Base-by-base conservation (phyloP, 805 yeast species). In the Middelhovenomyces tepae region DNA sequence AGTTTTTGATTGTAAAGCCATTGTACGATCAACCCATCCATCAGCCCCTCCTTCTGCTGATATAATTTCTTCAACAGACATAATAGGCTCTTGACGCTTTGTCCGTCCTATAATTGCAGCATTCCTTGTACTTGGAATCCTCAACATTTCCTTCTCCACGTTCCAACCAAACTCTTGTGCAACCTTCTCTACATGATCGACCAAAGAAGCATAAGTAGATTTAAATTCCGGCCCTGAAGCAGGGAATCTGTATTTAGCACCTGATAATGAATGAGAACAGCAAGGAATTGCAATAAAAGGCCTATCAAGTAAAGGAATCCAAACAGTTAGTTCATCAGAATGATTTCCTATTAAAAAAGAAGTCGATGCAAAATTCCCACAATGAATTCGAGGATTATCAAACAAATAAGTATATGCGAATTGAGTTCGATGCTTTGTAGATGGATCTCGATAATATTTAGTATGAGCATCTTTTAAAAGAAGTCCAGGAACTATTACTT, bases 221-320 rank as follows among this genome's bases (percentile, higher is more conserved):
- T 62, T 60, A 13, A 61, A 54, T 4, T 57, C 58, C 10, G 35
- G 35, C 6, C 37, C 33, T 4, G 31, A 30, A 2, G 46, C 42
- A 10, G 75, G 61, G 48, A 71, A 87, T 47, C 96, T 65, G 2
- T 68, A 63, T 45, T 75, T 75, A 18, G 74, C 76, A 2, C 97
- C 97, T 4, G 77, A 70, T 27, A 89, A 65, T 2, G 80, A 74
- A 56, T 89, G 95, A 0, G 96, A 86, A 54, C 97, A 89, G 54
- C 97, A 89, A 7, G 97, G 97, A 26, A 89, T 83, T 7, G 85
- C 94, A 64, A 89, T 63, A 53, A 84, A 89, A 5, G 95, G 95
- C 20, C 42, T 36, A 41, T 69, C 80, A 7, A 89, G 58, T 7
- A 89, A 60, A 3, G 97, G 97, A 22, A 89, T 76, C 96, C 97